A percentile compares a stretch with the other conserved stretches of the same genome.
These are phyloP conservation scores for Dictyostelium purpureum DNA, from an alignment of 78 protist species.

Conservation along the genomic window DNA sequence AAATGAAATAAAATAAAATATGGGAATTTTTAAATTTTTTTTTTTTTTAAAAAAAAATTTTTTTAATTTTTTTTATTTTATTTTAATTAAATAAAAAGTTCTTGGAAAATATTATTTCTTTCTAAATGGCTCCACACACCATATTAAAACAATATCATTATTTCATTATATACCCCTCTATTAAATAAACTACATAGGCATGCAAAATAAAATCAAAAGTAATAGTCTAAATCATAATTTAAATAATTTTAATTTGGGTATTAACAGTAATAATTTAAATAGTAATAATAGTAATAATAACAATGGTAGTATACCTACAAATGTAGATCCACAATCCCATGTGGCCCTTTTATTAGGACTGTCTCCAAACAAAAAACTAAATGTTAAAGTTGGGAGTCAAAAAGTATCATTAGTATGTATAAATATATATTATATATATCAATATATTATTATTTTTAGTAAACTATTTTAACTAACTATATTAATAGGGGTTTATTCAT, in stretches of 20 bases:
- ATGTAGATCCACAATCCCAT: constrained; percentile 28
- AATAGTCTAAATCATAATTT: not conserved
- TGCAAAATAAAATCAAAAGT: not conserved
- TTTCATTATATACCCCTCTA: too few relatives aligned
- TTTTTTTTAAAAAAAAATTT: not conserved
- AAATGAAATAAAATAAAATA: not conserved
- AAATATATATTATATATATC: not conserved
- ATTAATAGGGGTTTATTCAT: constrained; percentile 36
- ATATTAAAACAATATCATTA: too few relatives aligned
- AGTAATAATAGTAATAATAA: not conserved
- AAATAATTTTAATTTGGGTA: not conserved
- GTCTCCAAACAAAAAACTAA: not conserved
- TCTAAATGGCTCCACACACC: too few relatives aligned
- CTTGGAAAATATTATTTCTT: too few relatives aligned
- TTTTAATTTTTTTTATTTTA: not conserved
- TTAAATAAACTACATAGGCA: not conserved
- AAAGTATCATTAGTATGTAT: constrained; percentile 2
- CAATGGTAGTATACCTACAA: too few relatives aligned
- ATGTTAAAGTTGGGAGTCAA: constrained; percentile 11
- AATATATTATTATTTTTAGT: too few relatives aligned
- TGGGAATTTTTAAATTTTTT: not conserved
- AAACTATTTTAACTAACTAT: too few relatives aligned
- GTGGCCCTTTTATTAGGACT: not conserved
- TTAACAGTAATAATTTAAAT: not conserved
- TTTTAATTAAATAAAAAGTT: too few relatives aligned